Evolutionary conservation across 495 filamentous ascomycete species (phyloP), one percentile per base, ranked within the genome.

Genomic region (Talaromyces trachyspermus): DNA sequence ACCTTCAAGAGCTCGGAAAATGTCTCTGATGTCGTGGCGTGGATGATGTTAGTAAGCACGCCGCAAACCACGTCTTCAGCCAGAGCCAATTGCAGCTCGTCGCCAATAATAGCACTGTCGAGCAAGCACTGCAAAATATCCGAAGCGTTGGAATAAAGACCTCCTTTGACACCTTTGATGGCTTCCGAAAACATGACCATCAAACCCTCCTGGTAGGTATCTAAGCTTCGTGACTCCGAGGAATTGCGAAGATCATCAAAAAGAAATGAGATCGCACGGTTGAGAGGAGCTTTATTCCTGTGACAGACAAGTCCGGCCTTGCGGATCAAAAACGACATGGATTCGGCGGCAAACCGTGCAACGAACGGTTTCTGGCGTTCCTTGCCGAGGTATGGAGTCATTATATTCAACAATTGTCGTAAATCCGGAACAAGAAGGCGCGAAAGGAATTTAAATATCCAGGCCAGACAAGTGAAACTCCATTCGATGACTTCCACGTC

Each of bases 391-490:
- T 96, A 76, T 5, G 90, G 86, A 8, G 87, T 79, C 70, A 97
- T 81, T 29, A 88, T 78, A 52, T 85, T 76, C 57, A 86, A 88
- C 5, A 94, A 76, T 20, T 91, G 86, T 52, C 88, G 74, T 43
- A 97, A 67, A 58, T 99, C 86, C 4, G 88, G 84, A 0, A 88
- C 85, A 18, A 99, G 59, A 6, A 96, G 73, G 36, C 86, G 78
- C 3, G 89, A 91, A 15, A 99, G 77, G 55, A 95, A 97, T 59
- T 97, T 99, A 77, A 97, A 94, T 14, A 95, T 77, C 78, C 94
- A 96, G 51, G 92, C 88, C 11, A 99, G 75, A 55, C 88, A 89
- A 37, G 80, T 88, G 61, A 99, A 97, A 47, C 88, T 90, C 94
- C 92, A 97, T 68, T 99, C 89, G 27, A 94, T 83, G 12, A 88